Evolutionary conservation across 2,329 filamentous ascomycete genomes (phyloP), one percentile per base, ranked within the genome.

Genomic region (Aspergillus sp.): DNA sequence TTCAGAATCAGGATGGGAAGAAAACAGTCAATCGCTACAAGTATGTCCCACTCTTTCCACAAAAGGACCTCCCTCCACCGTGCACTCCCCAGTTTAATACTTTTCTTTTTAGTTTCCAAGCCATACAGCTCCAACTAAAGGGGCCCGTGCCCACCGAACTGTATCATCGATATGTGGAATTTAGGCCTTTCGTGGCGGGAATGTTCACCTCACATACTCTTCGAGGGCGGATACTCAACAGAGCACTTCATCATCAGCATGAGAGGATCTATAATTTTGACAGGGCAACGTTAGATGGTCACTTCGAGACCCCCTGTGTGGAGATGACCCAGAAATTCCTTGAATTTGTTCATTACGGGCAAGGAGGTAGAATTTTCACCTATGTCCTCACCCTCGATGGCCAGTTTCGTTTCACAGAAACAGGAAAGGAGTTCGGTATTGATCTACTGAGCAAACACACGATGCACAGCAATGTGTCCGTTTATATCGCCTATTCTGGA

Each of bases 391-490:
- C 91, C 0, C 82, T 97, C 6, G 93, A 98, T 69, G 89, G 89
- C 5, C 82, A 93, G 53, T 84, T 96, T 70, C 88, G 92, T 46
- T 97, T 97, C 75, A 97, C 93, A 1, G 93, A 97, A 74, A 98
- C 93, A 0, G 93, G 93, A 30, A 95, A 95, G 67, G 93, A 97
- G 68, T 97, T 97, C 59, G 91, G 93, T 52, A 91, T 98, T 67
- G 93, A 97, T 75, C 80, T 97, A 73, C 77, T 98, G 67, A 92
- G 88, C 73, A 98, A 98, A 73, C 93, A 98, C 74, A 96, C 91
- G 41, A 96, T 98, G 91, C 93, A 98, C 77, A 93, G 90, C 63
- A 88, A 97, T 73, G 93, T 96, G 1, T 89, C 87, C 37, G 89
- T 90, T 2, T 96, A 96, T 72, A 91, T 97, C 62, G 93, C 93